Percentiles rank a stretch among this genome's conserved stretches.
Conservation (phyloP, 345 rosid species). For the Crucihimalaya himalaica region DNA sequence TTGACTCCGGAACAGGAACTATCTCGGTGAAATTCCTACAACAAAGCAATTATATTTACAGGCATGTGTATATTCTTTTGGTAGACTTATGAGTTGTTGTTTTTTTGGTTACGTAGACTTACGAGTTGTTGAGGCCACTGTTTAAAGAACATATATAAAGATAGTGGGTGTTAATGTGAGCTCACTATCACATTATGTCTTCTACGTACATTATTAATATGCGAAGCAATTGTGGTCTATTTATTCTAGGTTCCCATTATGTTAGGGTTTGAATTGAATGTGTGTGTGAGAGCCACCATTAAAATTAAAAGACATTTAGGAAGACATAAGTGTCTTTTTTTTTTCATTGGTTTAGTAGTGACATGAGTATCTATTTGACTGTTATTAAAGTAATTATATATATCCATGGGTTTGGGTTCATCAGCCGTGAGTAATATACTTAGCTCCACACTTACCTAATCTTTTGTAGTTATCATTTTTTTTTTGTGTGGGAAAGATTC, state of each 20-base stretch:
- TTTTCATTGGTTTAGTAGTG: slow-evolving; percentile 10
- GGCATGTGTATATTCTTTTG: slow-evolving; percentile 23
- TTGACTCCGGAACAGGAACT: slow-evolving; percentile 23
- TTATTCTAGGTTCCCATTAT: slow-evolving; percentile 33
- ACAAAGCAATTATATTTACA: neutral
- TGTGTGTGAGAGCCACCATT: slow-evolving; percentile 20
- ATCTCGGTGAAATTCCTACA: neutral
- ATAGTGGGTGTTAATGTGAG: slow-evolving; percentile 43
- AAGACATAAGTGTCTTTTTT: neutral
- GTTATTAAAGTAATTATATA: neutral
- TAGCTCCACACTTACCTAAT: slow-evolving; percentile 2
- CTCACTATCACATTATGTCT: slow-evolving; percentile 32
- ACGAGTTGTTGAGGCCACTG: slow-evolving; percentile 25
- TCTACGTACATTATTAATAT: slow-evolving; percentile 13
- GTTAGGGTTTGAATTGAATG: slow-evolving; percentile 29
- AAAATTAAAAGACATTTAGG: neutral
- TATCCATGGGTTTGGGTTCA: slow-evolving; percentile 3
- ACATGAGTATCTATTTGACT: slow-evolving; percentile 26
- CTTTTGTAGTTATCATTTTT: neutral
- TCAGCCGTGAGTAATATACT: slow-evolving; percentile 33
- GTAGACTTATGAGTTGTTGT: neutral
- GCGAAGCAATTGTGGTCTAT: neutral
- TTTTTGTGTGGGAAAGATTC: neutral
- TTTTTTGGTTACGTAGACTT: neutral
- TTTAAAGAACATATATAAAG: slow-evolving; percentile 21